A percentile compares a stretch with the other conserved stretches of the same genome.
These are phyloP conservation scores for Mycena chlorophos DNA, from an alignment of 768 basidiomycete species.

Conservation along the genomic window DNA sequence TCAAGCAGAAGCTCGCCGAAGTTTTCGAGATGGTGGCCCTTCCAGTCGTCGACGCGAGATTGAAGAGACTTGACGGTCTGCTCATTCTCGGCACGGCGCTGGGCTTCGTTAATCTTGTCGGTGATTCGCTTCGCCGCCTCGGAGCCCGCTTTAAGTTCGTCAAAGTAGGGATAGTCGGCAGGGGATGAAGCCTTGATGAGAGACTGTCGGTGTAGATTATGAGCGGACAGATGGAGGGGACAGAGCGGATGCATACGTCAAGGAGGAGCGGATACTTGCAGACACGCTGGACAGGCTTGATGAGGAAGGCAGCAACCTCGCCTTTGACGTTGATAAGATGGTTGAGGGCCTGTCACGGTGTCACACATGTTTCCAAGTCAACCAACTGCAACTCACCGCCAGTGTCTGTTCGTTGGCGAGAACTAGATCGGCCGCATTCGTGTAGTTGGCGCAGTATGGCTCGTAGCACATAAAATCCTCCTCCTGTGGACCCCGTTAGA, in stretches of 20 bases:
- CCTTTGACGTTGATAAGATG: slow-evolving; percentile 86
- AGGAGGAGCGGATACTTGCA: slow-evolving; percentile 98
- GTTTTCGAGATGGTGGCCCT: slow-evolving; percentile 92
- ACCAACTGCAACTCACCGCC: slow-evolving; percentile 55
- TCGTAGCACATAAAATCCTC: slow-evolving; percentile 95
- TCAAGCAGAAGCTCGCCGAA: slow-evolving; percentile 94
- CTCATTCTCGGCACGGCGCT: slow-evolving; percentile 87
- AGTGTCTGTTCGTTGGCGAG: slow-evolving; percentile 84
- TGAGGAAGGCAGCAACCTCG: slow-evolving; percentile 93
- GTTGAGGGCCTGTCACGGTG: slow-evolving; percentile 66
- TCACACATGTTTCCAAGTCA: slow-evolving; percentile 36
- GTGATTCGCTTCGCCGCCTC: slow-evolving; percentile 90
- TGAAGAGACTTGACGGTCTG: slow-evolving; percentile 87
- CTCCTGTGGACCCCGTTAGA: slow-evolving; percentile 61
- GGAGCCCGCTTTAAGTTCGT: slow-evolving; percentile 82
- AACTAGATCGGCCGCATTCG: slow-evolving; percentile 82
- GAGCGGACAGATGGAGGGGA: slow-evolving; percentile 14
- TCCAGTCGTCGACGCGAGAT: slow-evolving; percentile 95
- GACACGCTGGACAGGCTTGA: slow-evolving; percentile 97
- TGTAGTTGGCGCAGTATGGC: slow-evolving; percentile 96
- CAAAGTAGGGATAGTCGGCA: slow-evolving; percentile 65
- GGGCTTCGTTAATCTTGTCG: slow-evolving; percentile 93
- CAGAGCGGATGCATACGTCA: slow-evolving; percentile 56
- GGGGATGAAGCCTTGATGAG: slow-evolving; percentile 70
- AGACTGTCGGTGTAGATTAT: slow-evolving; percentile 46